phyloP scores from a whole-genome alignment of 148 eudicot genomes.

The Rhododendron griersonianum region DNA sequence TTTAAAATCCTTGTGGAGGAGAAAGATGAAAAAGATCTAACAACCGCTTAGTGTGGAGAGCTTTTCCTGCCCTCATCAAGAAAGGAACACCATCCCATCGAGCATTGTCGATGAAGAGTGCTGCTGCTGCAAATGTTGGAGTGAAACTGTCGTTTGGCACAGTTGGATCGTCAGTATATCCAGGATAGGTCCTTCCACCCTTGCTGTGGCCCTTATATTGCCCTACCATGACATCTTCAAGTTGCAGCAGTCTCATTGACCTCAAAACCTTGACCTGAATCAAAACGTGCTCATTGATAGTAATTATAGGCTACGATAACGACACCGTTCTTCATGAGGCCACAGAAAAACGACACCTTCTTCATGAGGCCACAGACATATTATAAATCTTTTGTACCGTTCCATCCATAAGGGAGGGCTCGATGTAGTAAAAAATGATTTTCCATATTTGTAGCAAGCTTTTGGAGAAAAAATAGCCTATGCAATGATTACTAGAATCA shows the following conservation, averaged over 20 bases:
- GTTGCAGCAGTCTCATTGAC: slow-evolving; percentile 66
- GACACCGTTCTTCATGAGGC: neutral
- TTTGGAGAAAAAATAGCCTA: neutral
- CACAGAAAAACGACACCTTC: neutral
- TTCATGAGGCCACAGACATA: neutral
- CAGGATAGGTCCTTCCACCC: slow-evolving; percentile 50
- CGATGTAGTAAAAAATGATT: neutral
- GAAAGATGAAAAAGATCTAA: neutral
- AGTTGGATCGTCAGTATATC: slow-evolving; percentile 71
- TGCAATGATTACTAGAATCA: neutral
- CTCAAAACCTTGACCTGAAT: slow-evolving; percentile 80
- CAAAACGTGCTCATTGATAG: neutral
- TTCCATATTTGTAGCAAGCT: neutral
- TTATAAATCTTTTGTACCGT: neutral
- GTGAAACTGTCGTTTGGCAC: slow-evolving; percentile 62
- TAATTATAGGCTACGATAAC: neutral
- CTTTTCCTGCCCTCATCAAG: slow-evolving; percentile 88
- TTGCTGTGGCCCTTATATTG: slow-evolving; percentile 77
- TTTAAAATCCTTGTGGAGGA: neutral
- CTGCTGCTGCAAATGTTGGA: slow-evolving; percentile 90
- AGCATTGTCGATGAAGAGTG: slow-evolving; percentile 76
- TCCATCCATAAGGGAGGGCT: neutral
- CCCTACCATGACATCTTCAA: slow-evolving; percentile 64
- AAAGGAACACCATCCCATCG: slow-evolving; percentile 99
- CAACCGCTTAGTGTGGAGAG: slow-evolving; percentile 60